Conservation (phyloP, 305 asterid genomes). For the Striga hermonthica region DNA sequence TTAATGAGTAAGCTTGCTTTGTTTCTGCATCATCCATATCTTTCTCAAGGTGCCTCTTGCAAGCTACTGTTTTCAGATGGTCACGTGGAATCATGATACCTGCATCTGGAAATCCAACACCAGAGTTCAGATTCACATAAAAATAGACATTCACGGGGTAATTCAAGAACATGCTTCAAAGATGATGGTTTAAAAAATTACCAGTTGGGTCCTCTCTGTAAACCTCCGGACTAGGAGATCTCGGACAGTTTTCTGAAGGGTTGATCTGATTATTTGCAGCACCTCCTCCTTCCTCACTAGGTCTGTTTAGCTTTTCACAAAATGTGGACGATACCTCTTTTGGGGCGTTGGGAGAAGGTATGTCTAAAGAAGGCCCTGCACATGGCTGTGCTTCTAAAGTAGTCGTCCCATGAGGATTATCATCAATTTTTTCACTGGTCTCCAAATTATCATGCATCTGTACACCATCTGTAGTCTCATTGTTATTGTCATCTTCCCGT, state of each 20-base stretch:
- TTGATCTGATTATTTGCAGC: not conserved
- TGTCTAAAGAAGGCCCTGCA: conserved; percentile 30
- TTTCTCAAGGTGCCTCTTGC: conserved; percentile 64
- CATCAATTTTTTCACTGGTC: too few species aligned
- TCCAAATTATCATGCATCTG: conserved; percentile 18
- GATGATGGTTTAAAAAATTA: conserved; percentile 28
- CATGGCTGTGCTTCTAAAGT: conserved; percentile 25
- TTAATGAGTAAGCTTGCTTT: conserved; percentile 48
- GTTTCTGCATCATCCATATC: conserved; percentile 52
- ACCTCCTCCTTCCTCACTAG: not conserved
- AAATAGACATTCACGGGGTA: too few species aligned
- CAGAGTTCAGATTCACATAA: conserved; percentile 7
- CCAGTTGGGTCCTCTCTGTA: conserved; percentile 65
- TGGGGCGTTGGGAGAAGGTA: conserved; percentile 30
- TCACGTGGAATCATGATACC: conserved; percentile 39
- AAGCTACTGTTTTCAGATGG: conserved; percentile 38
- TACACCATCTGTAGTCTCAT: conserved; percentile 30
- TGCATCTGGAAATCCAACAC: conserved; percentile 35
- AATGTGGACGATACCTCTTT: conserved; percentile 33
- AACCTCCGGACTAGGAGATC: conserved; percentile 77
- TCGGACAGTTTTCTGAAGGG: conserved; percentile 30
- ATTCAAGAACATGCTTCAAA: too few species aligned
- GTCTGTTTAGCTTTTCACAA: conserved; percentile 29
- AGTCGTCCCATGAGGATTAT: conserved; percentile 8
- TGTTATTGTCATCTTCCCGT: conserved; percentile 20